Base-by-base conservation (phyloP, 2,329 filamentous ascomycete species). In the Pseudogymnoascus sp. region DNA sequence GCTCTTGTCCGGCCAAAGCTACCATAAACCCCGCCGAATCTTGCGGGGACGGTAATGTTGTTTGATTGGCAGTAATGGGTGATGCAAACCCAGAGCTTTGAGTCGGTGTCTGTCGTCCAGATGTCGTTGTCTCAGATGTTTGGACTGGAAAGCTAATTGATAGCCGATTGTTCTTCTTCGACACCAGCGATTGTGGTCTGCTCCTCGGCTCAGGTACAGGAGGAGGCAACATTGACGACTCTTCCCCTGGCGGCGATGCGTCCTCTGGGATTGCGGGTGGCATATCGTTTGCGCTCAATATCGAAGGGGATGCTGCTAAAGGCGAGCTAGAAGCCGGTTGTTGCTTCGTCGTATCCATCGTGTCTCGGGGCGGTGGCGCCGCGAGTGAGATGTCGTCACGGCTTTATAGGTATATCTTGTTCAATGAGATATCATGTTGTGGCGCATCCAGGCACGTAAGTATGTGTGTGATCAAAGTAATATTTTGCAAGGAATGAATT, bases 1-100 rank as follows among this genome's bases (percentile, higher is more conserved):
- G 84, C 77, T 99, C 94, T 76, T 97, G 92, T 12, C 91, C 87
- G 48, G 94, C 94, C 69, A 99, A 89, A 63, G 92, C 89, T 65
- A 91, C 92, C 67, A 99, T 86, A 70, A 97, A 90, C 0, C 66
- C 68, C 25, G 59, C 68, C 4, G 70, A 64, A 61, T 74, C 72
- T 38, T 65, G 68, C 12, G 70, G 68, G 4, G 70, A 71, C 12
- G 65, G 63, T 17, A 59, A 38, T 31, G 67, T 62, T 21, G 63
- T 35, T 10, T 63, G 62, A 7, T 71, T 68, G 35, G 65, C 62
- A 15, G 68, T 67, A 21, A 68, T 70, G 6, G 66, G 64, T 38
- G 61, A 60, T 60, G 61, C 27, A 58, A 60, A 69, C n/a, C 68
- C 66, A n/a, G 70, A 71, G 27, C 66, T 71, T 2, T 70, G 69